Base-by-base conservation (phyloP, 768 basidiomycete species). In the Russula emetica region DNA sequence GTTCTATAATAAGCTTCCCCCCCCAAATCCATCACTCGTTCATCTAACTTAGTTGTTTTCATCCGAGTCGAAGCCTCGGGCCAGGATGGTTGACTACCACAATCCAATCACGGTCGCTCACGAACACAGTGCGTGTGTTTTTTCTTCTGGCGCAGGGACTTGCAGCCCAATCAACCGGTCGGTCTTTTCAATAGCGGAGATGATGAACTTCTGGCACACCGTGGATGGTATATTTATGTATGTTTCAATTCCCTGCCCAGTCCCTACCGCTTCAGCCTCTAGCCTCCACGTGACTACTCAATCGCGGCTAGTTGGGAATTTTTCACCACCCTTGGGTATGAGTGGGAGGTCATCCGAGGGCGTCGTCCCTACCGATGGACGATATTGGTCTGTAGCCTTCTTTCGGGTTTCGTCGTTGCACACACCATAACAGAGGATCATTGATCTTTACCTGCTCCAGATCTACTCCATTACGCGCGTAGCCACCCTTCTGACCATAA, bases 361-460 rank as follows among this genome's bases (percentile, higher is more conserved):
- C 52, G n/a, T 47, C 60, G 44, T 40, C 52, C 60, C 11, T 61
- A 61, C 44, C 60, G 52, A 7, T 61, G 60, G 60, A 44, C 60
- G 3, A 55, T 61, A 54, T 61, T 32, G 53, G 60, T 61, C 10
- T 16, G 60, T 61, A 9, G 2, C 13, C n/a, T 38, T 52, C 14
- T 16, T 50, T 50, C 6, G 11, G 13, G 24, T 40, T 38, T 14
- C 16, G 24, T n/a, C 14, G 4, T 30, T 20, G 32, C 30, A 30
- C 20, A 3, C 28, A 5, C 6, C 13, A 6, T 20, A 14, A 32
- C 11, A 6, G 24, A 10, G 45, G 45, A 9, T 36, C 13, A 36
- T 24, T 54, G 11, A 58, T 24, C 3, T 9, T 26, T 7, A 16
- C 5, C 44, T 28, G 26, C 34, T 5, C 18, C n/a, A 60, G 58